Conservation (phyloP, 2,329 filamentous ascomycete genomes). For the Penicillium sp. region DNA sequence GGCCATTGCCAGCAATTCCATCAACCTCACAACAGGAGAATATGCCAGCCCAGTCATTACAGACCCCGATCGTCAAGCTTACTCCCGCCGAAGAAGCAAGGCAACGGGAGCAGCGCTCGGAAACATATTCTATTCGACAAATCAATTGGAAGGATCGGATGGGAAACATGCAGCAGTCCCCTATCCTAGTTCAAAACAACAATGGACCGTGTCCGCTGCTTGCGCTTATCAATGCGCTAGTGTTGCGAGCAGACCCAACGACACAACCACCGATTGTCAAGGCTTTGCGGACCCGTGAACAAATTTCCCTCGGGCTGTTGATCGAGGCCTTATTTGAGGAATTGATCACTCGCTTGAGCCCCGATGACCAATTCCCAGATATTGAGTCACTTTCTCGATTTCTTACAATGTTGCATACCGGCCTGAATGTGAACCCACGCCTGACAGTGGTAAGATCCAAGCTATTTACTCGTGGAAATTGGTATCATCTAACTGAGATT, state of each 20-base stretch:
- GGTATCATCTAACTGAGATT: constrained; percentile 13
- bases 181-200: constrained; percentile 86
- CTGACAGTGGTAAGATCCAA: constrained; percentile 62
- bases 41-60: constrained; percentile 3
- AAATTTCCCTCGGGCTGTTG: constrained; percentile 80
- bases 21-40: neutral
- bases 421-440: constrained; percentile 96
- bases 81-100: constrained; percentile 34
- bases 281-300: constrained; percentile 75
- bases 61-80: constrained; percentile 9
- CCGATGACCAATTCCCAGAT: constrained; percentile 72
- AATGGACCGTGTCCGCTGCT: constrained; percentile 94
- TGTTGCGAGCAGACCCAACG: constrained; percentile 73
- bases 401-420: constrained; percentile 83
- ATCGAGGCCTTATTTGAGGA: constrained; percentile 92
- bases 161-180: constrained; percentile 71
- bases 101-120: constrained; percentile 54
- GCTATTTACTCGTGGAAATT: neutral
- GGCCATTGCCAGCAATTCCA: neutral
- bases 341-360: constrained; percentile 74
- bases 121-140: constrained; percentile 92
- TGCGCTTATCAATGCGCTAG: constrained; percentile 88
- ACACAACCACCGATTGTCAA: constrained; percentile 71
- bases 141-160: constrained; percentile 76
- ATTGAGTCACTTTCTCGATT: constrained; percentile 86